These are phyloP conservation scores for Begonia peltatifolia DNA, from an alignment of 306 rosid species.

Conservation along the genomic window DNA sequence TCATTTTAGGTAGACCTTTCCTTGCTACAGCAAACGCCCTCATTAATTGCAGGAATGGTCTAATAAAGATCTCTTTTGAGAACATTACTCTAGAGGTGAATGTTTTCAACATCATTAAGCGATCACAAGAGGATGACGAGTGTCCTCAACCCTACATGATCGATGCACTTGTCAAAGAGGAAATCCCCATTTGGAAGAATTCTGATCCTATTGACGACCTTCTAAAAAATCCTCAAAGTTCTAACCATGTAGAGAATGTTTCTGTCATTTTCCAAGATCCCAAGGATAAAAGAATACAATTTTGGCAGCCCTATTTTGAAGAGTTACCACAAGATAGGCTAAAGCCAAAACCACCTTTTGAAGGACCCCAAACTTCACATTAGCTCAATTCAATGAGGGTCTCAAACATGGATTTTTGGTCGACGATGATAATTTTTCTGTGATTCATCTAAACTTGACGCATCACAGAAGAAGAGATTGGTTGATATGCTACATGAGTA, in stretches of 20 bases:
- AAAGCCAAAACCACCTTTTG: background rate
- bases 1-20: too few species aligned
- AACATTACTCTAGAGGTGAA: too few species aligned
- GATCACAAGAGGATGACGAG: too few species aligned
- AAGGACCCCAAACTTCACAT: background rate
- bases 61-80: too few species aligned
- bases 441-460: background rate
- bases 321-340: background rate
- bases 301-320: conserved; percentile 1
- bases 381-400: background rate
- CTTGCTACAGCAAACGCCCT: too few species aligned
- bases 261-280: too few species aligned
- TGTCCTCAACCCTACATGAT: background rate
- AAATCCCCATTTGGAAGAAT: too few species aligned
- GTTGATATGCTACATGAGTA: background rate
- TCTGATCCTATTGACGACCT: background rate
- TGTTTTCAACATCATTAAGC: too few species aligned
- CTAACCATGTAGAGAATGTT: too few species aligned
- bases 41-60: too few species aligned
- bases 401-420: background rate
- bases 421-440: background rate
- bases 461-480: background rate
- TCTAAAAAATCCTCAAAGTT: background rate
- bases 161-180: background rate
- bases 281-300: too few species aligned